Evolutionary conservation across 2,329 filamentous ascomycete genomes (phyloP).

Genomic region (Curvularia verruculosa): DNA sequence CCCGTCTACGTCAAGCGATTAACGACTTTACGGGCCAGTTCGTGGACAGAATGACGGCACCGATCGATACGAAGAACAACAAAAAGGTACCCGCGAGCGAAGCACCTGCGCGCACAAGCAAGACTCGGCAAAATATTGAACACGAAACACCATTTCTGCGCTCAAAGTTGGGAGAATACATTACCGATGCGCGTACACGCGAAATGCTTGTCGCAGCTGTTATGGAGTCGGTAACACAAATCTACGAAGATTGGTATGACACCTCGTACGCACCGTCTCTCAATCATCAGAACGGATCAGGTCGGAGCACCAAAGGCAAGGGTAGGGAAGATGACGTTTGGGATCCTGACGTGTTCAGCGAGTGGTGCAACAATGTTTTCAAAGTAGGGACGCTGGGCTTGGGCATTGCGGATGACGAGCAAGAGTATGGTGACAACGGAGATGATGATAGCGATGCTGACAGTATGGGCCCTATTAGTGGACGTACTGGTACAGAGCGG

Average conservation of each 20-base stretch:
- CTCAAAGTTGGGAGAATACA: constrained; percentile 64
- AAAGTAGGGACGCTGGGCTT: constrained; percentile 56
- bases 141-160: constrained; percentile 64
- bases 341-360: constrained; percentile 68
- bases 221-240: constrained; percentile 66
- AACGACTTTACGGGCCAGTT: constrained; percentile 69
- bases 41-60: constrained; percentile 62
- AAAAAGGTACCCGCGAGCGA: constrained; percentile 34
- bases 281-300: constrained; percentile 25
- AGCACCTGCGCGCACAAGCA: constrained; percentile 44
- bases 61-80: constrained; percentile 42
- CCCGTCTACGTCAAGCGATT: constrained; percentile 66
- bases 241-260: constrained; percentile 70
- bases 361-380: constrained; percentile 67
- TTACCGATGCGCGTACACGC: constrained; percentile 68
- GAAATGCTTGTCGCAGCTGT: constrained; percentile 71
- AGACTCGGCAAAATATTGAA: constrained; percentile 62
- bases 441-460: constrained; percentile 33
- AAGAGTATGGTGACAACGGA: constrained; percentile 6
- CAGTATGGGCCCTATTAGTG: constrained; percentile 33
- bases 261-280: constrained; percentile 49
- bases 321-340: constrained; percentile 66
- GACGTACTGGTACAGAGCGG: constrained; percentile 36
- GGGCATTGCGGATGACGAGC: constrained; percentile 28
- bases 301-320: constrained; percentile 50